These are phyloP conservation scores for Murraya koenigii DNA, from an alignment of 345 rosid genomes.

Conservation along the genomic window DNA sequence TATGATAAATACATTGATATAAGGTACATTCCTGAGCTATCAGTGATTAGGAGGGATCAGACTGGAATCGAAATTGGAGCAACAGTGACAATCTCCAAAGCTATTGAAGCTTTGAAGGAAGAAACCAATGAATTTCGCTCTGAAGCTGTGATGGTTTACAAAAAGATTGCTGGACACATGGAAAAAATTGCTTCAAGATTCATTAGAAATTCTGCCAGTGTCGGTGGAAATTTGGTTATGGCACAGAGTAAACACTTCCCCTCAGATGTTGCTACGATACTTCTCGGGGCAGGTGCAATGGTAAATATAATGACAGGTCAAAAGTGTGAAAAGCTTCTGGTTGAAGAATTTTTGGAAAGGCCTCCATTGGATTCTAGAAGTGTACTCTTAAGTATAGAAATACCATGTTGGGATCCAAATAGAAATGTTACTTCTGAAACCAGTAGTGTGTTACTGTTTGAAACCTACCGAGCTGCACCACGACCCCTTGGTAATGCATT, in stretches of 20 bases:
- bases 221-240: constrained; percentile 89
- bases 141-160: constrained; percentile 30
- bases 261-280: constrained; percentile 76
- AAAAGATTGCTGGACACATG: constrained; percentile 64
- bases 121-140: constrained; percentile 16
- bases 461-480: constrained; percentile 83
- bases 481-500: constrained; percentile 79
- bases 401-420: constrained; percentile 40
- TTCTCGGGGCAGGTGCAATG: constrained; percentile 61
- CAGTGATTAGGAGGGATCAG: constrained; percentile 41
- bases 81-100: constrained; percentile 67
- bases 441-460: constrained; percentile 42
- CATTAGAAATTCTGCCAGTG: constrained; percentile 68
- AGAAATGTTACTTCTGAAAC: constrained; percentile 25
- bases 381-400: constrained; percentile 50
- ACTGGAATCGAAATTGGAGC: constrained; percentile 73
- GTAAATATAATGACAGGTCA: constrained; percentile 38
- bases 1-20: constrained; percentile 64
- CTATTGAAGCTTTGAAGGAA: constrained; percentile 56
- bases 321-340: constrained; percentile 32
- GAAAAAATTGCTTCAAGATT: constrained; percentile 62
- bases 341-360: constrained; percentile 61
- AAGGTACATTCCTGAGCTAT: constrained; percentile 57
- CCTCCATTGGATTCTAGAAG: constrained; percentile 51
- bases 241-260: constrained; percentile 76